Base-by-base conservation (phyloP, 495 filamentous ascomycete species). In the Xylaria sp. region DNA sequence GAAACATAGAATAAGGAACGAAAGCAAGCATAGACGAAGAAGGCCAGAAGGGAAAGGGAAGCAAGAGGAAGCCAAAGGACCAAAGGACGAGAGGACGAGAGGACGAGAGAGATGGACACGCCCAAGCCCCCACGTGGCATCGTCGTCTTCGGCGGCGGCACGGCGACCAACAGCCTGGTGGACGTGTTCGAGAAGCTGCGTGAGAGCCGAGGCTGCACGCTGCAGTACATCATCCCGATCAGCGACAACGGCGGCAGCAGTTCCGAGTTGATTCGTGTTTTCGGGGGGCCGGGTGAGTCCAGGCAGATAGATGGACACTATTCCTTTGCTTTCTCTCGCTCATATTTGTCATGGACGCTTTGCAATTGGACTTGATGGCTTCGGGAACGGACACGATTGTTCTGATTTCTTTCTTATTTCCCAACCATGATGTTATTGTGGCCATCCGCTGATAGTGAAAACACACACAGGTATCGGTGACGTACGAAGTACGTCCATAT, bases 201-300 rank as follows among this genome's bases (percentile, higher is more conserved):
- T n/a, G 84, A 90, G 71, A 90, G 88, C 78, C 91, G 91, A 64
- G 80, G 87, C 44, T 92, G 92, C 70, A 84, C 85, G 29, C 85
- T 97, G 55, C 93, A 87, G 78, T 95, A 97, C 75, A 87, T 97
- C 68, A 97, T 98, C 65, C 95, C 95, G 19, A 97, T 98, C 75
- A 93, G 91, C 73, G 95, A 98, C 80, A 98, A 98, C 83, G 95
- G 95, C 35, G 95, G 95, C 21, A 94, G 91, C 41, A 94, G 94
- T 0, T 95, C 92, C 8, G 95, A 98, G 82, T 80, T 98, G 74
- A 95, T 97, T 71, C 87, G 95, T 19, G 93, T 98, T 19, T 93
- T 98, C 80, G 95, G 95, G 1, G 95, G 95, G 0, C 95, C 95
- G 63, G 82, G 83, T 84, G 73, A 72, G 76, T 59, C 12, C 44